Evolutionary conservation across 108 stramenopile species (phyloP), one percentile per base, ranked within the genome.

Genomic region (Cyclotella sp.): DNA sequence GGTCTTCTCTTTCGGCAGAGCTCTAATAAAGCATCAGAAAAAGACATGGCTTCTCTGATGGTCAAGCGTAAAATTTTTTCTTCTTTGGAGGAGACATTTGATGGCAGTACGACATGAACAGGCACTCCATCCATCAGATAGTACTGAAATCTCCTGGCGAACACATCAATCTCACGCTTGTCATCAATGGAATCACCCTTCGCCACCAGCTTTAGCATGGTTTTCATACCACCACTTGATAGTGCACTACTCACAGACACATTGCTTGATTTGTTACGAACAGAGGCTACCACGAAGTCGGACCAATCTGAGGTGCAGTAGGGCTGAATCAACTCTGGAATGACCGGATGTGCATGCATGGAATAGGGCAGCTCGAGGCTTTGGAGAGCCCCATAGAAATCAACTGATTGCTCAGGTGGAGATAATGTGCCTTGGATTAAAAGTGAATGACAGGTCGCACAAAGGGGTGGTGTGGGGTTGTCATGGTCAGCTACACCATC

Each of bases 351-450:
- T 24, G 82, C 65, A 60, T 79, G 78, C 82, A 83, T 83, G 19
- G 72, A 75, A 59, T 83, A 73, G 11, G 82, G 82, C 0, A 78
- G 64, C 49, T 83, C 82, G 34, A 83, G 77, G 55, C 73, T 75
- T 60, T 75, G 82, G 0, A 83, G 77, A n/a, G 82, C 82, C 26
- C 82, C 82, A 43, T 83, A 83, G 47, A 83, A 79, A 42, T 79
- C 82, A 28, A 83, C 55, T 15, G 82, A 79, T 63, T 83, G 78
- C 16, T 83, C 78, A n/a, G 82, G 82, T 21, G 82, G 78, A 11
- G 77, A 74, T 39, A 83, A 30, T 13, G 65, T 44, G 24, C 82
- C 82, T 67, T 64, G 11, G n/a, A n/a, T 12, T 11, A 28, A 27
- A 46, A 27, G 49, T 24, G 63, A 40, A 11, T 11, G 42, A 42